Base-by-base conservation (phyloP, 768 basidiomycete genomes). In the Russula foetens region DNA sequence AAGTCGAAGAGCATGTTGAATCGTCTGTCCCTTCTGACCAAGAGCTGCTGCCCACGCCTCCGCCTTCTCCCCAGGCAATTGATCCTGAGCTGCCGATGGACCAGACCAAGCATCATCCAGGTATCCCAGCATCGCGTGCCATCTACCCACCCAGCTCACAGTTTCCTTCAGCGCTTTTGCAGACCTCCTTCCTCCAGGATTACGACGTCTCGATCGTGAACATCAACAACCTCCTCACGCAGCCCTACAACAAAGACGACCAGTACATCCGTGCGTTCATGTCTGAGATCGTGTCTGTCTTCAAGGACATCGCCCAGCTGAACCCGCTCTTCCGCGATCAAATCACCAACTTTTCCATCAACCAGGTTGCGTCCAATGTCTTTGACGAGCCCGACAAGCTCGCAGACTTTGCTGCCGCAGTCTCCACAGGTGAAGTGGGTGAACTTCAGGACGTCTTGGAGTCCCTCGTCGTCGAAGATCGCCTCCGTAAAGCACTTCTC, bases 271-370 rank as follows among this genome's bases (percentile, higher is more conserved):
- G 93, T 28, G 96, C 96, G 4, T 90, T 97, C 74, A 95, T 93
- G 84, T 87, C 88, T 45, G 96, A 98, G 74, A 92, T 98, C 61
- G 89, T 98, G 65, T 88, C 90, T 47, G 92, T 95, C 41, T 98
- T 98, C 83, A 98, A 98, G 77, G 95, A 98, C 70, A 97, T 98
- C 61, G 95, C 95, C 0, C 92, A 95, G 71, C 81, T 98, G 45
- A 96, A 97, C 73, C 94, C 94, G 2, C 84, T 98, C 65, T 98
- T 98, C 86, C 89, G 95, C 45, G 96, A 98, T 76, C 95, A 98
- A 70, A 96, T 98, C 66, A 93, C 94, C 63, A 93, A 92, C 71
- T 97, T 97, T 73, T 90, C 90, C 17, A 93, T 96, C 73, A 88
- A 89, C 70, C 92, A 96, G 71, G 84, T 92, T 57, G 88, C 93